Evolutionary conservation across 1,139 yeast species (phyloP), one percentile per base, ranked within the genome.

Genomic region (Candida gigantensis): DNA sequence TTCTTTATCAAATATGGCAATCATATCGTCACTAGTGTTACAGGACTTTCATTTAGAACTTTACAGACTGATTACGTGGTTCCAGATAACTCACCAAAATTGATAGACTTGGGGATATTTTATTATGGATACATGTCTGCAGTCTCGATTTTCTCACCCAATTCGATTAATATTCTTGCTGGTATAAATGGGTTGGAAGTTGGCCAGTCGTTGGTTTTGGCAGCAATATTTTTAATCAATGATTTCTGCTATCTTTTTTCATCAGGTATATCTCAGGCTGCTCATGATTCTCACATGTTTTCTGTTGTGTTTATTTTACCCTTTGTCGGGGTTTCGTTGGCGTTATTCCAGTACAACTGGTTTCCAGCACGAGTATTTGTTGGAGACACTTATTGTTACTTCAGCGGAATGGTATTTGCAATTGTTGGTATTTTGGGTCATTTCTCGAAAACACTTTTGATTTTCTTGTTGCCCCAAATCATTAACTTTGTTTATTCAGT

Each of bases 371-470:
- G 65, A 40, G 97, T 88, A 1, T 92, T 92, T 65, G 99, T 94
- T 3, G 99, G 99, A 16, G 99, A 92, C 56, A 92, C 98, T 0
- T 94, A 85, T 65, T 92, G 99, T 62, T 92, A 94, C 62, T 89
- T 92, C 60, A 88, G 96, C 21, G 99, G 99, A 3, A 92, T 92
- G 98, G 96, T 92, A 1, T 90, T 92, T 62, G 98, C 97, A 0
- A 94, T 90, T 25, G 96, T 88, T 18, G 97, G 97, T 3, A 94
- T 92, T 29, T 74, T 88, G 42, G 97, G 97, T 2, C 99, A 92
- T 64, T 94, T 90, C 58, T 87, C 97, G 32, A 92, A 92, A 62
- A 92, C 99, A 0, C 69, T 92, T 49, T 67, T 92, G 58, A 63
- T 90, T 25, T 84, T 92, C 57, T 84, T 92, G 57, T 65, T 87